A percentile compares a stretch with the other conserved stretches of the same genome.
Conservation (phyloP, 306 rosid species). For the Fragaria iinumae region DNA sequence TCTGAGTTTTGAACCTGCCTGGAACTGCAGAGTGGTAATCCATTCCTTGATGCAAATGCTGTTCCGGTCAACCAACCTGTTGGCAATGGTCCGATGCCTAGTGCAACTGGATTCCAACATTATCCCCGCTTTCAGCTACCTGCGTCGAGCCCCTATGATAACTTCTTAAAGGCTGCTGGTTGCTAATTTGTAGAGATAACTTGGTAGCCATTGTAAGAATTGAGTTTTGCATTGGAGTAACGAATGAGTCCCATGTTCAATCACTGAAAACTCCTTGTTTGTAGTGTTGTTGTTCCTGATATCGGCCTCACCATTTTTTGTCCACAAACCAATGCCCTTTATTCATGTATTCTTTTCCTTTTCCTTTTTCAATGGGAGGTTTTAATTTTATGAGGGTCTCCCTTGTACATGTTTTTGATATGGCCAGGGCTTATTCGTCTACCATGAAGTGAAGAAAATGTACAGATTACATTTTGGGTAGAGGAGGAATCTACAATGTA, state of each 20-base stretch:
- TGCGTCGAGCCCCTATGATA: conserved; percentile 70
- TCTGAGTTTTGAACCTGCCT: conserved; percentile 20
- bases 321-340: background rate
- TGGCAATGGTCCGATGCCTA: conserved; percentile 41
- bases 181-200: conserved; percentile 42
- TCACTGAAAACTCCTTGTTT: conserved; percentile 13
- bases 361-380: conserved; percentile 25
- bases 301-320: conserved; percentile 16
- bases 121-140: conserved; percentile 64
- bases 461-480: background rate
- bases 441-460: conserved; percentile 6
- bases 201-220: conserved; percentile 11
- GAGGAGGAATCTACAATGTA: background rate
- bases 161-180: conserved; percentile 77
- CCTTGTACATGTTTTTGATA: conserved; percentile 28
- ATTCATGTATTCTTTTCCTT: conserved; percentile 22
- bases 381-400: conserved; percentile 24
- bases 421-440: background rate
- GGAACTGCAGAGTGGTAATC: conserved; percentile 61
- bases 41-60: conserved; percentile 49
- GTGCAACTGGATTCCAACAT: conserved; percentile 61
- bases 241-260: conserved; percentile 2
- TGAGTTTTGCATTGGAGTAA: conserved; percentile 14
- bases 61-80: conserved; percentile 35
- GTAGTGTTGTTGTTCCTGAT: conserved; percentile 6